A percentile compares a stretch with the other conserved stretches of the same genome.
Conservation (phyloP, 2,329 filamentous ascomycete genomes). For the Trichophyton mentagrophytes region DNA sequence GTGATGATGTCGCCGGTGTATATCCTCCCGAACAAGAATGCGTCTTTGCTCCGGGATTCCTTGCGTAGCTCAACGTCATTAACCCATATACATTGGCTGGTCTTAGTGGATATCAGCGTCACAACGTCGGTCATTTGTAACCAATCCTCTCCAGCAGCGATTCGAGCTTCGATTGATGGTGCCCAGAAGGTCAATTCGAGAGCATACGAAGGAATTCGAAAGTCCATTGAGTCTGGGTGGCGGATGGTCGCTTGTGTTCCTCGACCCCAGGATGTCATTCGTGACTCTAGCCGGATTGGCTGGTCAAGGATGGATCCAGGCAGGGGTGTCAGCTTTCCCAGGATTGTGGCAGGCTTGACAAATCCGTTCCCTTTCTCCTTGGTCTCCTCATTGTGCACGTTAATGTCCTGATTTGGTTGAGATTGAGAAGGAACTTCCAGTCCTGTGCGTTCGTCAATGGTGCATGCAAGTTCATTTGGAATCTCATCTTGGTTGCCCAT, state of each 20-base stretch:
- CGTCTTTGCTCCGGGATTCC: conserved; percentile 37
- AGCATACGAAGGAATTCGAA: conserved; percentile 66
- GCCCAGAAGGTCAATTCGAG: conserved; percentile 67
- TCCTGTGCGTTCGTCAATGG: conserved; percentile 33
- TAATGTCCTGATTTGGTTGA: background rate
- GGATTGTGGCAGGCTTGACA: conserved; percentile 27
- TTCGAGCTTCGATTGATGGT: conserved; percentile 50
- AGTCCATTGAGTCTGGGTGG: conserved; percentile 51
- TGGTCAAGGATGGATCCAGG: conserved; percentile 52
- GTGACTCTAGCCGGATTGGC: conserved; percentile 52
- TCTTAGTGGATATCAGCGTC: conserved; percentile 66
- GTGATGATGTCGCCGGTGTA: conserved; percentile 65
- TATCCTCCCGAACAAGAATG: conserved; percentile 51
- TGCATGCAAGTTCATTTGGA: conserved; percentile 27
- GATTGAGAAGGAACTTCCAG: conserved; percentile 15
- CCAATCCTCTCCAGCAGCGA: conserved; percentile 45
- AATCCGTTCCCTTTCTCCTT: conserved; percentile 14
- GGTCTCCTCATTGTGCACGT: background rate
- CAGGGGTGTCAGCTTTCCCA: conserved; percentile 56
- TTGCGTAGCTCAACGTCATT: conserved; percentile 57
- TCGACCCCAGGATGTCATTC: conserved; percentile 67
- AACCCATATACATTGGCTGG: conserved; percentile 60
- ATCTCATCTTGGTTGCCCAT: background rate
- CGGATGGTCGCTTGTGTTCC: conserved; percentile 53
- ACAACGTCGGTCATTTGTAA: conserved; percentile 44